Evolutionary conservation across 108 stramenopile genomes (phyloP).

Genomic region (Seminavis robusta): DNA sequence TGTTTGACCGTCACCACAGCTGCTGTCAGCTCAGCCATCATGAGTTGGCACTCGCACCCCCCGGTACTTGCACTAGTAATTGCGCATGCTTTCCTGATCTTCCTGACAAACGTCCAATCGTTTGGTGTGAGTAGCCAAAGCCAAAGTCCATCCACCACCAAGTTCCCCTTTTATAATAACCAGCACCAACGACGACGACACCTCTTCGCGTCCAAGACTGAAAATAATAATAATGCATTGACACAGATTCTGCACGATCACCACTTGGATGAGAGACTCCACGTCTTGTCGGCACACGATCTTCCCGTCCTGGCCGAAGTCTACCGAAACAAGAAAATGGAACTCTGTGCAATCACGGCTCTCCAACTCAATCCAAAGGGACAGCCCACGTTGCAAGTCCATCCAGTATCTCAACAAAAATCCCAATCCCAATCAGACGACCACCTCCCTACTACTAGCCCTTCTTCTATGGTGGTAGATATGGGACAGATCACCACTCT

Average conservation of each 20-base stretch:
- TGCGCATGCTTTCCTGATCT: no score
- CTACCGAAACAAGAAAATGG: conserved; percentile 28
- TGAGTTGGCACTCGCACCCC: no score
- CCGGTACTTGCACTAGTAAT: no score
- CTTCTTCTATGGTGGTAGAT: conserved; percentile 12
- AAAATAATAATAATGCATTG: not conserved
- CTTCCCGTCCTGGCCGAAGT: conserved; percentile 27
- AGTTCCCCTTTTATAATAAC: not conserved
- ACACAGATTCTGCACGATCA: not conserved
- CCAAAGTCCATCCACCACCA: no score
- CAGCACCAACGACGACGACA: not conserved
- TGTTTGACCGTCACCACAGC: no score
- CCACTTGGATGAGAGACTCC: not conserved
- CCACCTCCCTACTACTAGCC: not conserved
- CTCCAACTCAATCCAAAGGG: conserved; percentile 8
- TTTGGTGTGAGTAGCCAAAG: no score
- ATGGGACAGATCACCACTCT: conserved; percentile 69
- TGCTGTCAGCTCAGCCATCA: no score
- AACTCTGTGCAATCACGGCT: conserved; percentile 25
- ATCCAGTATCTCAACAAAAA: no score
- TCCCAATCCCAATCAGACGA: not conserved
- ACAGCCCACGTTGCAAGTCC: not conserved
- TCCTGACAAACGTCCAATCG: no score
- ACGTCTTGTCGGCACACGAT: not conserved
- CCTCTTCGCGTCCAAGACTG: no score